Evolutionary conservation across 257 asterid species (phyloP).

Genomic region (Echium plantagineum): DNA sequence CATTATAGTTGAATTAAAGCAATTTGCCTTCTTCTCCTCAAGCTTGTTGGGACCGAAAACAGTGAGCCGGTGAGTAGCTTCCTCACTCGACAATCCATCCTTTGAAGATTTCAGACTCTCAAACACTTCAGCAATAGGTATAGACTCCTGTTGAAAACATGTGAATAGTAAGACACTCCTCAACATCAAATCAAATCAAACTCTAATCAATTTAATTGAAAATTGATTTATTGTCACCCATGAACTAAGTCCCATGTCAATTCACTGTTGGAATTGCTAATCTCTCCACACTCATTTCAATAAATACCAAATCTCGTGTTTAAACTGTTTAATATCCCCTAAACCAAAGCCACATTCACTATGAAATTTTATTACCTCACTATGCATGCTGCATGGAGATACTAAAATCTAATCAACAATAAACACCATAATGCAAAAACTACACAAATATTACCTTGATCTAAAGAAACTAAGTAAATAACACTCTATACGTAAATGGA

Average conservation of each 20-base stretch:
- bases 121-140: slow-evolving; percentile 90
- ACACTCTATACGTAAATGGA: neutral
- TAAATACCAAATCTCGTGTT: no score
- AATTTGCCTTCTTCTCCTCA: slow-evolving; percentile 78
- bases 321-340: no score
- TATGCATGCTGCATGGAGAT: neutral
- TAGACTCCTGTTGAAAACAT: slow-evolving; percentile 43
- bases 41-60: slow-evolving; percentile 90
- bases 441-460: neutral
- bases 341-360: no score
- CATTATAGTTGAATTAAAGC: neutral
- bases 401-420: neutral
- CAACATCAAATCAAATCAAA: no score
- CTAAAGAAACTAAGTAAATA: no score
- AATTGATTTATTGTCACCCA: no score
- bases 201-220: no score
- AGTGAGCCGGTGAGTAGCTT: slow-evolving; percentile 78
- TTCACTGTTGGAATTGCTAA: no score
- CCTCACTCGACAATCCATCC: slow-evolving; percentile 66
- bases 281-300: no score
- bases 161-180: neutral
- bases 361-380: no score
- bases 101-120: slow-evolving; percentile 75
- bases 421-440: no score
- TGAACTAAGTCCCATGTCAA: no score